Evolutionary conservation across 306 rosid species (phyloP), one percentile per base, ranked within the genome.

Genomic region (Ceratonia siliqua): DNA sequence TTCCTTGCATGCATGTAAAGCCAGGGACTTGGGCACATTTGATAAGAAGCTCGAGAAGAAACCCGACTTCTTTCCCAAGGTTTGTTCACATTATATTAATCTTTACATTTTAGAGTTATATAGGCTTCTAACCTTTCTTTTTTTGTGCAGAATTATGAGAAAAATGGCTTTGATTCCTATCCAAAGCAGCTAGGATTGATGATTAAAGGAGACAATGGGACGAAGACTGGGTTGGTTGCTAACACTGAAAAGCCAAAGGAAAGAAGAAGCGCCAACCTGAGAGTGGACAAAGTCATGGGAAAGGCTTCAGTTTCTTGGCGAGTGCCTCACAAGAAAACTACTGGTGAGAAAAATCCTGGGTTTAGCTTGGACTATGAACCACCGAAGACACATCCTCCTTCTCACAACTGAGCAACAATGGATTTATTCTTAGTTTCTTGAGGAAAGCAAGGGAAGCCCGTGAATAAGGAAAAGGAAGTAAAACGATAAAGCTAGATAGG

Each of bases 321-420:
- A 12, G 86, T 87, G 68, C 97, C 91, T 49, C 77, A 56, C 68
- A 72, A 81, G 85, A 85, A 92, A 70, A 78, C 58, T 6, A 76
- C 58, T 6, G 75, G 85, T 17, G 75, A 89, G 80, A 82, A 82
- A 59, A 88, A 83, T 64, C 93, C 87, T 0, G 84, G 81, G 59
- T 83, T 88, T 77, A 79, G 77, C 82, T 80, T 79, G 85, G 97
- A 92, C 53, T 90, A 92, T 67, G 48, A 90, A 25, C 96, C 92
- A 35, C 93, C 97, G 0, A 88, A 88, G 86, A 85, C 92, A 50
- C 94, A 92, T 77, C 96, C 97, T 81, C 97, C 96, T 72, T 78
- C 84, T 75, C 97, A 92, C 81, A 92, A 92, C 83, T 85, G 74
- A 86, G 41, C 11, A 79, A 32, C 9, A 74, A 55, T 24, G 62